Percentiles rank a stretch among this genome's conserved stretches.
Evolutionary conservation across 2,329 filamentous ascomycete species (phyloP).

Genomic region (Fusarium dimerum): DNA sequence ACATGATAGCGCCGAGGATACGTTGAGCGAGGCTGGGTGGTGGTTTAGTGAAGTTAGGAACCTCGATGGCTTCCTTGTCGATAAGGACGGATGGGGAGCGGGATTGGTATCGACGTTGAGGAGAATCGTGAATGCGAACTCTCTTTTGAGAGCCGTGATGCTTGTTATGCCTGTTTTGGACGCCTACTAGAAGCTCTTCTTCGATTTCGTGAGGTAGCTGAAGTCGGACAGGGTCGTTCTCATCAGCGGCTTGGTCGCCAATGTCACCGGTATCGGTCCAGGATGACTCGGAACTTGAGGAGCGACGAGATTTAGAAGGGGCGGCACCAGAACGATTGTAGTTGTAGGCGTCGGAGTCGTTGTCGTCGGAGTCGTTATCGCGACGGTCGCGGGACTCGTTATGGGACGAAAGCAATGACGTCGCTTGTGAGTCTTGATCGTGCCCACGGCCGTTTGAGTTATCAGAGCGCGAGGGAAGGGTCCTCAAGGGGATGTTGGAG

Average conservation of each 20-base stretch:
- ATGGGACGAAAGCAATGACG: conserved; percentile 36
- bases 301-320: conserved; percentile 20
- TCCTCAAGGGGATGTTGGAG: conserved; percentile 86
- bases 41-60: conserved; percentile 68
- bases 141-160: conserved; percentile 51
- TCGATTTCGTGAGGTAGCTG: conserved; percentile 68
- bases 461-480: conserved; percentile 52
- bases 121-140: conserved; percentile 65
- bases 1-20: conserved; percentile 82
- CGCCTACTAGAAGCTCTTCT: conserved; percentile 57
- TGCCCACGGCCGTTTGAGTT: conserved; percentile 35
- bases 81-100: conserved; percentile 44
- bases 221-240: conserved; percentile 75
- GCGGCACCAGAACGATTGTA: conserved; percentile 40
- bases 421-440: conserved; percentile 37
- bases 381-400: conserved; percentile 44
- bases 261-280: conserved; percentile 97
- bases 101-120: conserved; percentile 37
- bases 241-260: conserved; percentile 83
- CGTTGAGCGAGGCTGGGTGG: conserved; percentile 68
- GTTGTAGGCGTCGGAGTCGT: conserved; percentile 29
- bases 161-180: conserved; percentile 46
- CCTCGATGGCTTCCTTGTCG: conserved; percentile 77
- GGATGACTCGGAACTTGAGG: conserved; percentile 66
- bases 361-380: conserved; percentile 45